Base-by-base conservation (phyloP, 116 monocot genomes). In the Posidonia oceanica region DNA sequence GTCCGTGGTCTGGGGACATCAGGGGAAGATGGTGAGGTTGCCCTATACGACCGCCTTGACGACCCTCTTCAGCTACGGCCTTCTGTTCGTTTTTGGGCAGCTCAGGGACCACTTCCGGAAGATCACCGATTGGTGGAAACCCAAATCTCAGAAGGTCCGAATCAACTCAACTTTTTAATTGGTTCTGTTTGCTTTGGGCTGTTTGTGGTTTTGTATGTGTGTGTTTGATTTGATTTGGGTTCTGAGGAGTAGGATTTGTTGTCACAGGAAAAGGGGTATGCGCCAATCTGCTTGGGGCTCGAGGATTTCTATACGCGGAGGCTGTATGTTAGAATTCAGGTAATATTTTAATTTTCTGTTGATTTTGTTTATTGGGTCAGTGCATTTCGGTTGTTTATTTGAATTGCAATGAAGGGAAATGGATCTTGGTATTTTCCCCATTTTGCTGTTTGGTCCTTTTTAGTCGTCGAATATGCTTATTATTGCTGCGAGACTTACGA, bases 241-340 rank as follows among this genome's bases (percentile, higher is more conserved):
- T 70, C 11, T 21, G 56, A 10, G 48, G 48, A 66, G 4, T 48
- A 42, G n/a, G 17, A 41, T 60, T 23, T 60, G 12, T 15, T 71
- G 11, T 42, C 23, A 16, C 72, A 72, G 72, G 72, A 72, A 29
- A 72, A 92, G 84, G 97, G 97, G 4, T 98, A 93, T 68, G 97
- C 93, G 44, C 97, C 97, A 61, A 87, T 98, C 77, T 98, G 97
- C 71, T 72, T 92, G 37, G 92, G 93, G 52, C 80, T 87, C 40
- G 97, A 98, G 54, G 91, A 98, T 89, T 98, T 98, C 83, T 92
- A 92, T 66, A 85, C 80, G 15, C 80, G 91, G 7, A 75, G 97
- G n/a, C 80, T 98, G 23, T 92, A 92, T 84, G 89, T 87, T 38
- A 87, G 97, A n/a, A 85, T 89, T 64, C 97, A 98, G 89, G 97